Percentiles rank a stretch among this genome's conserved stretches.
phyloP scores from a whole-genome alignment of 2,329 filamentous ascomycete genomes.

The Colletotrichum lini region DNA sequence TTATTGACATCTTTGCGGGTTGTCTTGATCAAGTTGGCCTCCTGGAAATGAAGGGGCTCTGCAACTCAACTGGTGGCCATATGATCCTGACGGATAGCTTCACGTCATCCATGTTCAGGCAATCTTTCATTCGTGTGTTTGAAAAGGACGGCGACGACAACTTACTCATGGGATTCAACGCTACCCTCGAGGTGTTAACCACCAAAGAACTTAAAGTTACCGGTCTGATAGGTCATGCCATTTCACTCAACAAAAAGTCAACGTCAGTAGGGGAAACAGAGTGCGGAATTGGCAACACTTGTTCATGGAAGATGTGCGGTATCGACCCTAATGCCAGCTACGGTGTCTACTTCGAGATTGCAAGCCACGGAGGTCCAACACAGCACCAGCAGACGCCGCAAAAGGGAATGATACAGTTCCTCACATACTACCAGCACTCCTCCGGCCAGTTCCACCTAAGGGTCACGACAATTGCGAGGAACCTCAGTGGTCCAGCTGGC shows the following conservation, averaged over 20 bases:
- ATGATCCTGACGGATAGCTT: slow-evolving; percentile 99
- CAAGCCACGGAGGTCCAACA: slow-evolving; percentile 88
- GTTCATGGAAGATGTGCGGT: slow-evolving; percentile 99
- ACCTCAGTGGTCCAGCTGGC: slow-evolving; percentile 91
- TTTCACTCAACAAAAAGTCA: slow-evolving; percentile 98
- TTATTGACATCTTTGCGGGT: slow-evolving; percentile 97
- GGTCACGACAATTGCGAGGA: slow-evolving; percentile 93
- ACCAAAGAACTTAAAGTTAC: slow-evolving; percentile 99
- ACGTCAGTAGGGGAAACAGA: slow-evolving; percentile 97
- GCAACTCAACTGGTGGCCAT: slow-evolving; percentile 96
- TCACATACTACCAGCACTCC: slow-evolving; percentile 98
- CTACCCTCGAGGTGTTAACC: slow-evolving; percentile 93
- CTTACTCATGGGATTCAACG: slow-evolving; percentile 98
- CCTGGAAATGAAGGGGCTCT: slow-evolving; percentile 96
- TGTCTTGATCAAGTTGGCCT: slow-evolving; percentile 98
- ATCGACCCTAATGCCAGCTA: slow-evolving; percentile 96
- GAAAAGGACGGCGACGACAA: slow-evolving; percentile 97
- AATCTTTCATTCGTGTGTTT: slow-evolving; percentile 96
- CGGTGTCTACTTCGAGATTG: slow-evolving; percentile 97
- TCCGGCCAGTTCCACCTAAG: slow-evolving; percentile 96
- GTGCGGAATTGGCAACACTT: slow-evolving; percentile 98
- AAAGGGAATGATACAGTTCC: slow-evolving; percentile 96
- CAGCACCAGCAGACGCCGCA: slow-evolving; percentile 89
- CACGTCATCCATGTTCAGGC: slow-evolving; percentile 99
- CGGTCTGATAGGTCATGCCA: slow-evolving; percentile 94